Conservation (phyloP, 345 rosid species). For the Eucalyptus tenuipes region DNA sequence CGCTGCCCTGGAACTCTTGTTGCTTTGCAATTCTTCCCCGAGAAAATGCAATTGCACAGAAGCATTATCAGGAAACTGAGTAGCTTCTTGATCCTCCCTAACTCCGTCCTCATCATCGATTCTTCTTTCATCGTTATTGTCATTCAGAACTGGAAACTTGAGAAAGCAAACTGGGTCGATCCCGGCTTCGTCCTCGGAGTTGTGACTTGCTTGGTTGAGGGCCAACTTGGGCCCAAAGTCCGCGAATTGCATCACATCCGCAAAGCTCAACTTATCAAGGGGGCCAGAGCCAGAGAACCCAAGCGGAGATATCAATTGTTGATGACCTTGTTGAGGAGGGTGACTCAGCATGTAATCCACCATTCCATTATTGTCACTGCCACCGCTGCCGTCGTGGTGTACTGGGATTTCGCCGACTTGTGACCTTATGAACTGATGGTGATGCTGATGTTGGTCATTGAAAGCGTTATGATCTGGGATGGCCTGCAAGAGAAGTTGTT, state of each 20-base stretch:
- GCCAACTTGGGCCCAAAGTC: slow-evolving; percentile 76
- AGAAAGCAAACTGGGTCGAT: slow-evolving; percentile 80
- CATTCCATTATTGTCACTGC: slow-evolving; percentile 19
- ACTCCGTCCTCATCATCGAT: slow-evolving; percentile 4
- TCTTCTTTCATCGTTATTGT: not conserved
- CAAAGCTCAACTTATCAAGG: slow-evolving; percentile 62
- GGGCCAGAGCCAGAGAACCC: slow-evolving; percentile 35
- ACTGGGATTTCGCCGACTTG: slow-evolving; percentile 12
- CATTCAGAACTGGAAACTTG: slow-evolving; percentile 77
- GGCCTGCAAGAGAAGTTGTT: not conserved
- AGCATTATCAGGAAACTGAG: slow-evolving; percentile 28
- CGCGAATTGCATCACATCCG: slow-evolving; percentile 85
- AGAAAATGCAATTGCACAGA: slow-evolving; percentile 41
- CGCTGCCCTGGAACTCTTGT: not conserved
- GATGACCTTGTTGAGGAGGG: slow-evolving; percentile 23
- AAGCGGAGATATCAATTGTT: slow-evolving; percentile 18
- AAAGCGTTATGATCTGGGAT: slow-evolving; percentile 22
- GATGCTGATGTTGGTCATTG: slow-evolving; percentile 11
- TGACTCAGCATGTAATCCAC: slow-evolving; percentile 50
- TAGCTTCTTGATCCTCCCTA: slow-evolving; percentile 34
- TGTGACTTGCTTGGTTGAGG: slow-evolving; percentile 39
- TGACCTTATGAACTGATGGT: slow-evolving; percentile 8
- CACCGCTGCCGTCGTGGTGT: not conserved
- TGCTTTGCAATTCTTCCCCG: slow-evolving; percentile 22
- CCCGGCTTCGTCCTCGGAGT: slow-evolving; percentile 46